Conservation (phyloP, 352 stramenopile genomes). For the Pythium aquatile region DNA sequence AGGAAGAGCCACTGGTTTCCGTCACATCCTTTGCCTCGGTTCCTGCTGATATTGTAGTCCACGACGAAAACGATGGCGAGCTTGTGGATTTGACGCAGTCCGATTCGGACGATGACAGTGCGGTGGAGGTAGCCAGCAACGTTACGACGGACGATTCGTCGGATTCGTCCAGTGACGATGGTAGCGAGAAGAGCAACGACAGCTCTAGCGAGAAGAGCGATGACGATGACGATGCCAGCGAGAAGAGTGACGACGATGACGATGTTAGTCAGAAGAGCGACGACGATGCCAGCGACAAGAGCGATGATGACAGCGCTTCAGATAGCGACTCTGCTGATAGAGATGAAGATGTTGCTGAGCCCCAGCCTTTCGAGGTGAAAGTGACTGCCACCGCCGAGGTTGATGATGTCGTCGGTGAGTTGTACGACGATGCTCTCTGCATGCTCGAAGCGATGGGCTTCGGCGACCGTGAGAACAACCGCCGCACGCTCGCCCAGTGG, state of each 20-base stretch:
- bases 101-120: constrained; percentile 16
- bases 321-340: not conserved
- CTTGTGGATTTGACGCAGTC: constrained; percentile 14
- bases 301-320: constrained; percentile 3
- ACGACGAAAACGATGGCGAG: constrained; percentile 16
- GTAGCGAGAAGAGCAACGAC: not conserved
- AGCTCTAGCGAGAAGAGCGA: not conserved
- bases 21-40: not conserved
- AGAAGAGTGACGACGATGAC: not conserved
- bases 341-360: not conserved
- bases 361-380: not conserved
- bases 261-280: too few relatives aligned
- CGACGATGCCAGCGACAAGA: not conserved
- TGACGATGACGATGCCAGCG: not conserved
- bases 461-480: constrained; percentile 42
- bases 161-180: constrained; percentile 1
- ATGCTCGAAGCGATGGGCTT: constrained; percentile 69
- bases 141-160: constrained; percentile 9
- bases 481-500: constrained; percentile 37
- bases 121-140: constrained; percentile 12
- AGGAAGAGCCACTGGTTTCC: constrained; percentile 4
- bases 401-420: constrained; percentile 23
- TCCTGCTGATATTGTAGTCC: not conserved
- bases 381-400: not conserved
- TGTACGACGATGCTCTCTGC: constrained; percentile 40